Evolutionary conservation across 2,329 filamentous ascomycete genomes (phyloP).

Genomic region (Calonectria naviculata): DNA sequence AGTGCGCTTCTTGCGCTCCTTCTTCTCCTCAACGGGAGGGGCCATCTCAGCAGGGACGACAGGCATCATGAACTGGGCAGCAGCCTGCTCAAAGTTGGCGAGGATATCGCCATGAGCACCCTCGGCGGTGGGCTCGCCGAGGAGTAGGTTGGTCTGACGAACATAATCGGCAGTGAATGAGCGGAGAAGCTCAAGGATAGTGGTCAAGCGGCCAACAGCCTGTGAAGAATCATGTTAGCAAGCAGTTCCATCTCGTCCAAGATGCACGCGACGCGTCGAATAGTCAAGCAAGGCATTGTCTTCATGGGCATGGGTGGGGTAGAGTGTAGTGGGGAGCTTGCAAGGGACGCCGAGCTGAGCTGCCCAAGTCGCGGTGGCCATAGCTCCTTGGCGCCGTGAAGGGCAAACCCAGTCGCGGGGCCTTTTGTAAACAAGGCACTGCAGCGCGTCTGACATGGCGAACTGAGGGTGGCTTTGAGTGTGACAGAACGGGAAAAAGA

Average conservation of each 20-base stretch:
- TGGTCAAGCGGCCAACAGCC: slow-evolving; percentile 71
- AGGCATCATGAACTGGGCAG: slow-evolving; percentile 57
- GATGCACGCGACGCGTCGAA: slow-evolving; percentile 11
- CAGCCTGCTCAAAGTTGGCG: slow-evolving; percentile 64
- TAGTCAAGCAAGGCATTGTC: background rate
- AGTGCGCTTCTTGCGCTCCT: slow-evolving; percentile 89
- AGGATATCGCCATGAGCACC: slow-evolving; percentile 56
- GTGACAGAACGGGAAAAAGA: background rate
- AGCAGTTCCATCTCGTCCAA: background rate
- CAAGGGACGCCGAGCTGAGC: slow-evolving; percentile 21
- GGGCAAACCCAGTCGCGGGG: slow-evolving; percentile 5
- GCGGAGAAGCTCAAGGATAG: slow-evolving; percentile 82
- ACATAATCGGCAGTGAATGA: slow-evolving; percentile 86
- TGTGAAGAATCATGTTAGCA: slow-evolving; percentile 54
- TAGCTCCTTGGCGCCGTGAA: slow-evolving; percentile 27
- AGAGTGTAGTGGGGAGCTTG: slow-evolving; percentile 21
- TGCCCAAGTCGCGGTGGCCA: slow-evolving; percentile 27
- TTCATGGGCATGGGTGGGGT: background rate
- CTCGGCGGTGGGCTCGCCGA: slow-evolving; percentile 71
- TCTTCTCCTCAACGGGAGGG: slow-evolving; percentile 74
- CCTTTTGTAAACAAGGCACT: slow-evolving; percentile 26
- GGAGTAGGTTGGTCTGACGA: slow-evolving; percentile 86
- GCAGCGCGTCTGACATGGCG: slow-evolving; percentile 26
- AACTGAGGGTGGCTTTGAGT: background rate
- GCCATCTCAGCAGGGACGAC: slow-evolving; percentile 50